Evolutionary conservation across 495 filamentous ascomycete genomes (phyloP).

Genomic region (Penicillium malachiteum): DNA sequence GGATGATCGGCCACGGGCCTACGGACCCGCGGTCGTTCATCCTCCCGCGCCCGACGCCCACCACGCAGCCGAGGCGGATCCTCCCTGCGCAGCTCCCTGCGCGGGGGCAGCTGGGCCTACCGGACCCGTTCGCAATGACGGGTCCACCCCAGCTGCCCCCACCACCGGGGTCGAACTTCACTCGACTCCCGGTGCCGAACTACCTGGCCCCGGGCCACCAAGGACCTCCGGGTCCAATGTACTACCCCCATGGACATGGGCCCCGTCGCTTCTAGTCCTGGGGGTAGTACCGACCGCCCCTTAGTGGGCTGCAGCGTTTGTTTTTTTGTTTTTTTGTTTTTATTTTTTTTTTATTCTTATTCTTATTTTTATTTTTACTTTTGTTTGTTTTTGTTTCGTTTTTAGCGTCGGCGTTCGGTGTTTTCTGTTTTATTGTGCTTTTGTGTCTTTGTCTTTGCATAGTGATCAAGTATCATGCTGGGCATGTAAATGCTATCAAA

Average conservation of each 20-base stretch:
- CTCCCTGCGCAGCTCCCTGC: constrained; percentile 41
- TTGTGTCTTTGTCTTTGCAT: too few species aligned
- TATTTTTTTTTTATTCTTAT: background rate
- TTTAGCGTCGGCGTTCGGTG: constrained; percentile 14
- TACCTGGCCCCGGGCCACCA: constrained; percentile 26
- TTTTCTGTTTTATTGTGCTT: background rate
- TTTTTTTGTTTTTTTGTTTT: background rate
- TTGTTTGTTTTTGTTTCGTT: constrained; percentile 8
- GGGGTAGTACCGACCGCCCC: too few species aligned
- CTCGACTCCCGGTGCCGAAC: constrained; percentile 31
- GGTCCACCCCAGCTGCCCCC: constrained; percentile 44
- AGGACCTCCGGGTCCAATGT: constrained; percentile 12
- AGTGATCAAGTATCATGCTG: too few species aligned
- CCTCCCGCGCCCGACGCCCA: constrained; percentile 39
- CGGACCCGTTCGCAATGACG: constrained; percentile 36
- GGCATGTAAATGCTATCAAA: too few species aligned
- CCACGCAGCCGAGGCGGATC: constrained; percentile 38
- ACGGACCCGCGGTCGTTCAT: constrained; percentile 42
- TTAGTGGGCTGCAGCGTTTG: background rate
- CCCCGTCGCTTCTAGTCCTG: too few species aligned
- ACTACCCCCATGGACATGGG: background rate
- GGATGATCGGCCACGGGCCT: constrained; percentile 26
- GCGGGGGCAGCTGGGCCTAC: constrained; percentile 32
- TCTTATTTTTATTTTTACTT: background rate
- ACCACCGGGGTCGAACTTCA: constrained; percentile 42